Evolutionary conservation across 768 basidiomycete genomes (phyloP).

Genomic region (Russula ochroleuca): DNA sequence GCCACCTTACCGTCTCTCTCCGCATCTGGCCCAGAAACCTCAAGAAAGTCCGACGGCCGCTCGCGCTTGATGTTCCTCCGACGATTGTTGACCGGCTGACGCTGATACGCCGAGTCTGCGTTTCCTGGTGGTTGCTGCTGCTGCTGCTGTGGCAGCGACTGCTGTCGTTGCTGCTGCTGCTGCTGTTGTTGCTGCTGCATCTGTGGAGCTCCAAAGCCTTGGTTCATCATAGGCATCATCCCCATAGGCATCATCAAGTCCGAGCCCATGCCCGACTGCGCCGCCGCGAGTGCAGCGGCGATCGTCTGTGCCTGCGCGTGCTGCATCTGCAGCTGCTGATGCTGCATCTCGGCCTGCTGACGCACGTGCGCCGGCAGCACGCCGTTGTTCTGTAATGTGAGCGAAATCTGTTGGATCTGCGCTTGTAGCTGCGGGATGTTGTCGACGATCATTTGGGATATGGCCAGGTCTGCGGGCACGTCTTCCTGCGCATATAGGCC

Average conservation of each 20-base stretch:
- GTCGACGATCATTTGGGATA: constrained; percentile 66
- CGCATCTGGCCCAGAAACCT: constrained; percentile 47
- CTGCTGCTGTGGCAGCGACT: constrained; percentile 38
- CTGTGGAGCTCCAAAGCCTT: constrained; percentile 22
- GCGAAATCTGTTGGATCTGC: constrained; percentile 73
- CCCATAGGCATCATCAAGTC: constrained; percentile 39
- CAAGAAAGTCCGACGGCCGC: constrained; percentile 78
- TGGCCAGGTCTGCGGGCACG: constrained; percentile 58
- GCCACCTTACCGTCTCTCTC: constrained; percentile 61
- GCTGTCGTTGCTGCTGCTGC: constrained; percentile 42
- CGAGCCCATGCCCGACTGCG: constrained; percentile 36
- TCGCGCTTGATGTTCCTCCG: constrained; percentile 76
- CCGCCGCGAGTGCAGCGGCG: constrained; percentile 50
- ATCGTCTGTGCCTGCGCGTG: constrained; percentile 76
- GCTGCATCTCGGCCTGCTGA: constrained; percentile 77
- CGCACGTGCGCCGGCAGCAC: constrained; percentile 67
- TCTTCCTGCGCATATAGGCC: constrained; percentile 74
- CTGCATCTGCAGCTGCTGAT: constrained; percentile 74
- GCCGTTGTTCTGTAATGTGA: constrained; percentile 72
- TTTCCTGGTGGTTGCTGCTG: constrained; percentile 55
- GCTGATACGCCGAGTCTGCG: constrained; percentile 84
- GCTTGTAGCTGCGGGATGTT: constrained; percentile 81
- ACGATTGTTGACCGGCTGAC: constrained; percentile 76
- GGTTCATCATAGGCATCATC: constrained; percentile 25
- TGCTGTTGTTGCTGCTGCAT: constrained; percentile 29